These are phyloP conservation scores for Botryobasidium botryosum DNA, from an alignment of 768 basidiomycete genomes.

Conservation along the genomic window DNA sequence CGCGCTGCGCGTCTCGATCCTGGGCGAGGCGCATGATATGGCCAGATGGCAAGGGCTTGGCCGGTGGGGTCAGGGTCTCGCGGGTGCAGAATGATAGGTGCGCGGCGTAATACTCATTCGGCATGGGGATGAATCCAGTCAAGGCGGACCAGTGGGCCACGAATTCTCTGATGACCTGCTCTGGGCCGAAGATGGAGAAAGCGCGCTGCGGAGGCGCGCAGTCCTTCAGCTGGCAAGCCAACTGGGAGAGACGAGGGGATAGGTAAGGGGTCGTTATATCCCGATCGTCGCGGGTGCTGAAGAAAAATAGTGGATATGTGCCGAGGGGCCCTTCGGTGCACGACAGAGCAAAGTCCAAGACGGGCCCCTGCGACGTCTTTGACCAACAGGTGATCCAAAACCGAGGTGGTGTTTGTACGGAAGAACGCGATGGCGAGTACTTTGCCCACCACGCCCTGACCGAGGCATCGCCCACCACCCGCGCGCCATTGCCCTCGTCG, in stretches of 20 bases:
- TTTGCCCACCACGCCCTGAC: too few species aligned
- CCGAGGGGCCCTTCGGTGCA: constrained; percentile 40
- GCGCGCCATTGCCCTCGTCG: constrained; percentile 19
- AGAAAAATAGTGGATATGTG: constrained; percentile 51
- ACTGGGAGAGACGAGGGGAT: constrained; percentile 24
- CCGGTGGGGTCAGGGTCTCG: constrained; percentile 21
- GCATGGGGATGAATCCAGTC: constrained; percentile 26
- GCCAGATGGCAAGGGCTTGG: constrained; percentile 20
- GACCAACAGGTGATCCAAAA: constrained; percentile 33
- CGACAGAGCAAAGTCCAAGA: constrained; percentile 28
- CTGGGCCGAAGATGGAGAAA: constrained; percentile 49
- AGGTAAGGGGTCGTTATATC: constrained; percentile 25
- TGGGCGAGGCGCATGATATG: constrained; percentile 31
- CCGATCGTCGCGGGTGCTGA: constrained; percentile 20
- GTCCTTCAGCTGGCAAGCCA: constrained; percentile 27
- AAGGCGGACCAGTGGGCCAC: constrained; percentile 30
- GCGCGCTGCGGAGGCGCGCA: constrained; percentile 17
- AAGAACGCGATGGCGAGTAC: not conserved
- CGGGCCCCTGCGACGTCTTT: constrained; percentile 6
- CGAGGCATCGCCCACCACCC: too few species aligned
- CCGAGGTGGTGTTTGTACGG: constrained; percentile 19
- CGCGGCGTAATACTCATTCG: constrained; percentile 43
- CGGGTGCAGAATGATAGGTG: constrained; percentile 38
- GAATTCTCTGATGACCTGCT: constrained; percentile 31
- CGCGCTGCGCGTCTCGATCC: constrained; percentile 23